Evolutionary conservation across 768 basidiomycete species (phyloP).

Genomic region (Russula sp.): DNA sequence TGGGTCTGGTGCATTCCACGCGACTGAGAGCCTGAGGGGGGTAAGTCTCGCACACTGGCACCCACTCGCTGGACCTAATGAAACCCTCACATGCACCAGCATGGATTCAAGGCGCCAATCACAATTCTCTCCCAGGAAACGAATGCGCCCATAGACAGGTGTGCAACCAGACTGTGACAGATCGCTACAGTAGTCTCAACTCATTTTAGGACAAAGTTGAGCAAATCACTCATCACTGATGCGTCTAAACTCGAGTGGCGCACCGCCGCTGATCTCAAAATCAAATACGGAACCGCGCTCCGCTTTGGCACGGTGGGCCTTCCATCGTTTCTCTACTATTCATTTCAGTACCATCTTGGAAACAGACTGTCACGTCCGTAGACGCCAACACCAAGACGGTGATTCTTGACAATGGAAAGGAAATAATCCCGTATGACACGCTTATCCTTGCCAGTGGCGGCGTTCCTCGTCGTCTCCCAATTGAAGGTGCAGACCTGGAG

Average conservation of each 20-base stretch:
- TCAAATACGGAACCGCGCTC: slow-evolving; percentile 67
- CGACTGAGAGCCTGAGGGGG: slow-evolving; percentile 79
- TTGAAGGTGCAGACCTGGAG: slow-evolving; percentile 68
- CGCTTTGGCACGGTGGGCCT: slow-evolving; percentile 54
- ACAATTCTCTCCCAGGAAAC: slow-evolving; percentile 76
- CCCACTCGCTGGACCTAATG: background rate
- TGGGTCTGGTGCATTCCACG: slow-evolving; percentile 73
- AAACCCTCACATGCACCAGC: slow-evolving; percentile 41
- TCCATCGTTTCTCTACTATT: slow-evolving; percentile 9
- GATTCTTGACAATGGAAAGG: slow-evolving; percentile 55
- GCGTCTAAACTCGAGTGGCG: slow-evolving; percentile 74
- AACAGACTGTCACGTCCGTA: slow-evolving; percentile 67
- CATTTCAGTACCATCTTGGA: slow-evolving; percentile 8
- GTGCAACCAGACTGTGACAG: slow-evolving; percentile 5
- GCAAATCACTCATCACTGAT: slow-evolving; percentile 81
- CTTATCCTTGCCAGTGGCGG: slow-evolving; percentile 80
- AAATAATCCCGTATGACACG: slow-evolving; percentile 64
- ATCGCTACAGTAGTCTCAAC: background rate
- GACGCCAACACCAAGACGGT: slow-evolving; percentile 64
- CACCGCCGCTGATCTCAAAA: slow-evolving; percentile 67
- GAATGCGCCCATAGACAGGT: slow-evolving; percentile 84
- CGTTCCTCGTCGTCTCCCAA: slow-evolving; percentile 67
- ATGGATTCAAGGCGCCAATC: slow-evolving; percentile 75
- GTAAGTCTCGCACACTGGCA: slow-evolving; percentile 39
- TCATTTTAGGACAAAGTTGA: slow-evolving; percentile 70